Evolutionary conservation across 2,329 filamentous ascomycete genomes (phyloP).

Genomic region (Basipetospora chlamydospora): DNA sequence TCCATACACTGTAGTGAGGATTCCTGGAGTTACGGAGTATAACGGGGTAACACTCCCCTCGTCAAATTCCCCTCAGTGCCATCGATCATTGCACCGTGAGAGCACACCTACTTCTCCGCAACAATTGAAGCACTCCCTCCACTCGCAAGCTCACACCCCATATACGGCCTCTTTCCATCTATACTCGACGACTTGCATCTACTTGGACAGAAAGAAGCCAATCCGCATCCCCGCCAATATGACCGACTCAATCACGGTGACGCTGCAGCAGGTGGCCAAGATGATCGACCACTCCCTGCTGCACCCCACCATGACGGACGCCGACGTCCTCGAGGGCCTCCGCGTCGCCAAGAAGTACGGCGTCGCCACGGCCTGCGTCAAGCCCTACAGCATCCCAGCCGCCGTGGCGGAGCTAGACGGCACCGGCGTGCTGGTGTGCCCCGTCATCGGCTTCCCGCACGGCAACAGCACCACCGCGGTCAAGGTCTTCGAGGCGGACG

Average conservation of each 20-base stretch:
- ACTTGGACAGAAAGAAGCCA: background rate
- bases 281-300: slow-evolving; percentile 48
- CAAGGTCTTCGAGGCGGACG: slow-evolving; percentile 38
- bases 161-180: too few species aligned
- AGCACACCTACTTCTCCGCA: too few species aligned
- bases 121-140: too few species aligned
- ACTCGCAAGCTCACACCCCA: too few species aligned
- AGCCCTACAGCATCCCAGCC: slow-evolving; percentile 37
- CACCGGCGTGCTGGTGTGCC: slow-evolving; percentile 34
- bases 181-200: background rate
- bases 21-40: too few species aligned
- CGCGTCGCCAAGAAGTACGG: slow-evolving; percentile 28
- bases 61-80: too few species aligned
- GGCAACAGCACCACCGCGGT: slow-evolving; percentile 38
- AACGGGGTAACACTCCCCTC: too few species aligned
- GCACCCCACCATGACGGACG: slow-evolving; percentile 46
- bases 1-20: too few species aligned
- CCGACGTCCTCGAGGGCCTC: slow-evolving; percentile 34
- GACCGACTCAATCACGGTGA: slow-evolving; percentile 21
- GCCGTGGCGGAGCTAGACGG: slow-evolving; percentile 32
- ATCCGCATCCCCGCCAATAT: slow-evolving; percentile 4
- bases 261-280: slow-evolving; percentile 31
- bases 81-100: too few species aligned
- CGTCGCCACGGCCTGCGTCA: slow-evolving; percentile 43
- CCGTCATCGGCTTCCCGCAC: slow-evolving; percentile 47